phyloP scores from a whole-genome alignment of 2,329 filamentous ascomycete species.

The Neofusicoccum umdonicola region DNA sequence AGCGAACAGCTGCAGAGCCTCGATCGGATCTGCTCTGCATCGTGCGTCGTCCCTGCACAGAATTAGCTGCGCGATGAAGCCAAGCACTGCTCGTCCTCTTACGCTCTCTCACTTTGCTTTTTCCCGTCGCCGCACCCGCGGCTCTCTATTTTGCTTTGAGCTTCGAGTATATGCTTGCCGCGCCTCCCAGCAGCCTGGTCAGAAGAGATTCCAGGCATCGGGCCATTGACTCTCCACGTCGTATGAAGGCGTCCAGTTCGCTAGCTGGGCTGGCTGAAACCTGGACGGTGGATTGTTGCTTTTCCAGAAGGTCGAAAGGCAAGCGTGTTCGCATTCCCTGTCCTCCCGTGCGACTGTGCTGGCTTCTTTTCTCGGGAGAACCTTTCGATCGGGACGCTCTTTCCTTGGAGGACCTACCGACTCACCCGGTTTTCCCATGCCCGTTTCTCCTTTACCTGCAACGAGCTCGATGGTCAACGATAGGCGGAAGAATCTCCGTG shows the following conservation, averaged over 20 bases:
- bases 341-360: not conserved
- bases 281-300: not conserved
- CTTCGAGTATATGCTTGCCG: not conserved
- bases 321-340: not conserved
- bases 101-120: not conserved
- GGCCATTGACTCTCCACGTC: constrained; percentile 3
- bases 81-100: not conserved
- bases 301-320: not conserved
- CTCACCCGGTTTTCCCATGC: not conserved
- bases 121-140: not conserved
- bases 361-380: constrained; percentile 5
- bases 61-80: not conserved
- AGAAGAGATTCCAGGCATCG: not conserved
- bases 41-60: not conserved
- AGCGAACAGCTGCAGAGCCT: not conserved
- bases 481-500: not conserved
- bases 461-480: not conserved
- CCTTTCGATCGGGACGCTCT: not conserved
- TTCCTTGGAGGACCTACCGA: not conserved
- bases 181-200: not conserved
- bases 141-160: not conserved
- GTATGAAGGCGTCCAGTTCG: not conserved
- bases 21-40: constrained; percentile 3
- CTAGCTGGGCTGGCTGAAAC: not conserved
- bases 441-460: not conserved